Conservation (phyloP, 345 rosid species). For the Aethionema arabicum region DNA sequence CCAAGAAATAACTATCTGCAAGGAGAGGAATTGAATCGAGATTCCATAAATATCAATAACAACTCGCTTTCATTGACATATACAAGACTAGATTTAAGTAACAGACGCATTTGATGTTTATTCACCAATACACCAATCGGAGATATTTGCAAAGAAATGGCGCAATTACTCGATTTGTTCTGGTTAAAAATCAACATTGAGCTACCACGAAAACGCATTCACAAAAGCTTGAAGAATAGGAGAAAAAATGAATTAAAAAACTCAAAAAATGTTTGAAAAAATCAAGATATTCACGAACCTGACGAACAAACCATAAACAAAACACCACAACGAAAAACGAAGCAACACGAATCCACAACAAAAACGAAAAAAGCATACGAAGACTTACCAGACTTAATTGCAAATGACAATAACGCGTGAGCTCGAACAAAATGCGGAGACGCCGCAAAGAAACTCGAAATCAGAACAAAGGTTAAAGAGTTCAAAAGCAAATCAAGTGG, state of each 20-base stretch:
- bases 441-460: neutral
- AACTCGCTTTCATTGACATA: too few relatives aligned
- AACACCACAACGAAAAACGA: slow-evolving; percentile 15
- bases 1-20: neutral
- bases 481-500: slow-evolving; percentile 3
- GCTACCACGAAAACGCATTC: neutral
- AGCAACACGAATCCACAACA: neutral
- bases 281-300: slow-evolving; percentile 10
- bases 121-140: neutral
- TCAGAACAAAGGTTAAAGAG: slow-evolving; percentile 17
- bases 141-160: neutral
- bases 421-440: neutral
- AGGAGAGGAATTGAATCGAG: too few relatives aligned
- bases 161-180: neutral
- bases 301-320: neutral
- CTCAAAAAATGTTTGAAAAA: neutral
- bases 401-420: slow-evolving; percentile 8
- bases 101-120: slow-evolving; percentile 12
- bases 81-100: slow-evolving; percentile 7
- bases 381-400: slow-evolving; percentile 24
- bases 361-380: neutral
- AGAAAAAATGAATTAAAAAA: neutral
- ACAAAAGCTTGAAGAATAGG: neutral
- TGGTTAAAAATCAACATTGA: neutral
- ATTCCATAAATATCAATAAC: neutral